phyloP scores from a whole-genome alignment of 441 rosid species.

The California macrophylla region DNA sequence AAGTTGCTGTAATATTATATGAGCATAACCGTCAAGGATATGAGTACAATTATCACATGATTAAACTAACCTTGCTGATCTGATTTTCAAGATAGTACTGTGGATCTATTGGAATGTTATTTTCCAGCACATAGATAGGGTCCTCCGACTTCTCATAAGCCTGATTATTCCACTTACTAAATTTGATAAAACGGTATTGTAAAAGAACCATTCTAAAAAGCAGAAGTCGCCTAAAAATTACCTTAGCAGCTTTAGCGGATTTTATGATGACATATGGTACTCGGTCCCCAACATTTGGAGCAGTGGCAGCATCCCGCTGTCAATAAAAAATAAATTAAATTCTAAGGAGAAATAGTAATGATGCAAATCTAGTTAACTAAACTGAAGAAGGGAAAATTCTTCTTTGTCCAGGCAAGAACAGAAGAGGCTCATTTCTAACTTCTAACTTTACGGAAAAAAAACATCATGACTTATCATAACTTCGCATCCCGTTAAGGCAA shows the following conservation, averaged over 20 bases:
- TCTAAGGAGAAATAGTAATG: too few species aligned
- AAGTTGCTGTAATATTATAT: constrained; percentile 70
- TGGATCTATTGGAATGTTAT: constrained; percentile 89
- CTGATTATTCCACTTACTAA: constrained; percentile 31
- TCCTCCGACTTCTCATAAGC: constrained; percentile 96
- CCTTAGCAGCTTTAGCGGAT: constrained; percentile 98
- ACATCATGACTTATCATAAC: too few species aligned
- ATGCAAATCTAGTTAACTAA: too few species aligned
- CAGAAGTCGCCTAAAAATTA: constrained; percentile 18
- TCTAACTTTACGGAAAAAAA: too few species aligned
- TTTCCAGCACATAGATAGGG: constrained; percentile 85
- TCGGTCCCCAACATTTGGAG: constrained; percentile 97
- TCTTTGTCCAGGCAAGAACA: too few species aligned
- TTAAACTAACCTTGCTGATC: constrained; percentile 68
- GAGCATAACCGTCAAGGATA: constrained; percentile 8
- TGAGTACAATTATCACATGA: neutral
- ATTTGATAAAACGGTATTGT: neutral
- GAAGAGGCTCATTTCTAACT: too few species aligned
- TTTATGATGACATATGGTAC: constrained; percentile 89
- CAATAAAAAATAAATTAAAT: constrained; percentile 21
- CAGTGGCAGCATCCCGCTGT: constrained; percentile 97
- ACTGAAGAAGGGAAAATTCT: too few species aligned
- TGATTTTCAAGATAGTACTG: constrained; percentile 91
- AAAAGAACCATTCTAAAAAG: constrained; percentile 1
- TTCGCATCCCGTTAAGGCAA: too few species aligned